Conservation (phyloP, 495 filamentous ascomycete genomes). For the Clohesyomyces aquaticus region DNA sequence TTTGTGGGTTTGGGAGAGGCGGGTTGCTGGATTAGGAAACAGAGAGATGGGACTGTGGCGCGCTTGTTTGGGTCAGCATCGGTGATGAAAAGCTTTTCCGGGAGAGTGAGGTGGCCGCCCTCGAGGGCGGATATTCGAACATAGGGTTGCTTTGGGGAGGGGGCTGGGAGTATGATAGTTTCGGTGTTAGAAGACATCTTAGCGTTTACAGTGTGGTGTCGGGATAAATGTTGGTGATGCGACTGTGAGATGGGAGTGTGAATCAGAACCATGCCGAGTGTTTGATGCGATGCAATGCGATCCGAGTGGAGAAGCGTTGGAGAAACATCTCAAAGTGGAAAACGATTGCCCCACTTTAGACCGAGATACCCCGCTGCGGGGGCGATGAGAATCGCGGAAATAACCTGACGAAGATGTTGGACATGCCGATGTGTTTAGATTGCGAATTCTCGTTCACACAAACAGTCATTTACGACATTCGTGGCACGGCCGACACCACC, state of each 20-base stretch:
- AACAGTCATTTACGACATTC: too few species aligned
- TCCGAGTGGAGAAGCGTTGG: constrained; percentile 27
- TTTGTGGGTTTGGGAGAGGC: constrained; percentile 22
- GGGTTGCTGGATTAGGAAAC: constrained; percentile 46
- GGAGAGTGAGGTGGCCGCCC: constrained; percentile 46
- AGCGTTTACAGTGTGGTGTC: neutral
- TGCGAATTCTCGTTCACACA: too few species aligned
- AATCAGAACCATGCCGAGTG: neutral
- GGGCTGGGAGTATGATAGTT: constrained; percentile 35
- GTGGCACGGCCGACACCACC: too few species aligned
- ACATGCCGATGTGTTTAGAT: too few species aligned
- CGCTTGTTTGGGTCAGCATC: constrained; percentile 40
- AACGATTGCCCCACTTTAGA: constrained; percentile 25
- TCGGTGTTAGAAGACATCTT: constrained; percentile 18
- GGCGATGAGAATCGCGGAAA: neutral
- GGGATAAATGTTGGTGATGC: neutral
- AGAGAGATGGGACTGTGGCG: constrained; percentile 45
- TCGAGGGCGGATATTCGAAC: constrained; percentile 46
- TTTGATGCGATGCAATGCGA: neutral
- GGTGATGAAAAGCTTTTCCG: constrained; percentile 44
- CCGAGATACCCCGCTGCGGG: constrained; percentile 32
- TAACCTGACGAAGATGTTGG: too few species aligned
- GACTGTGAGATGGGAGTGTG: neutral
- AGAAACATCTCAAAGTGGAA: neutral
- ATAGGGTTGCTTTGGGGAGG: constrained; percentile 38